Conservation (phyloP, 176 grass and related monocot species). For the Triticum aestivum region DNA sequence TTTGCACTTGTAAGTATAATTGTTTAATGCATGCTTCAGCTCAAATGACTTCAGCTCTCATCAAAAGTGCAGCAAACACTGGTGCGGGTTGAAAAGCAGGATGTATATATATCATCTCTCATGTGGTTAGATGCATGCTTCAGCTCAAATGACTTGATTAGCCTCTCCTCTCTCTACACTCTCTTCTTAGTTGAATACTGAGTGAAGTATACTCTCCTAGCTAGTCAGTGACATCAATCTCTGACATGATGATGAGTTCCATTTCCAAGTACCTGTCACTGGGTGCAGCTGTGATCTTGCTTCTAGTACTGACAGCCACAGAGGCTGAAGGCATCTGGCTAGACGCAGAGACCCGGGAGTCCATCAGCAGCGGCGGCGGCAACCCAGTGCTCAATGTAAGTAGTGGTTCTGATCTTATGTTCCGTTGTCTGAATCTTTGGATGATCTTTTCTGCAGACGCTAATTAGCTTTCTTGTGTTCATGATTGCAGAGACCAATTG, state of each 20-base stretch:
- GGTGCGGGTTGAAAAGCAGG: not conserved
- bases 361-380: not conserved
- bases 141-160: conserved; percentile 1
- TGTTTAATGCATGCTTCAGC: not conserved
- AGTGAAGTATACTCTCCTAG: not conserved
- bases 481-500: conserved; percentile 32
- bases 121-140: not conserved
- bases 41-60: not conserved
- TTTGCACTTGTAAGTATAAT: not conserved
- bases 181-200: not conserved
- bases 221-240: not conserved
- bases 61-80: conserved; percentile 20
- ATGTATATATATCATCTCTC: conserved; percentile 27
- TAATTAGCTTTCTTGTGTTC: not conserved
- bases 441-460: not conserved
- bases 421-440: not conserved
- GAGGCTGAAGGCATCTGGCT: conserved; percentile 41
- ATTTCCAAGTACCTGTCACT: not conserved
- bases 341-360: conserved; percentile 39
- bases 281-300: conserved; percentile 2
- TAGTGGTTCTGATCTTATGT: not conserved
- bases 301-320: conserved; percentile 14
- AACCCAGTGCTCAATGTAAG: conserved; percentile 30
- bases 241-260: conserved; percentile 25
- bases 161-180: not conserved